Evolutionary conservation across 164 flowering plant species (phyloP), one percentile per base, ranked within the genome.

Genomic region (Pachysandra terminalis): DNA sequence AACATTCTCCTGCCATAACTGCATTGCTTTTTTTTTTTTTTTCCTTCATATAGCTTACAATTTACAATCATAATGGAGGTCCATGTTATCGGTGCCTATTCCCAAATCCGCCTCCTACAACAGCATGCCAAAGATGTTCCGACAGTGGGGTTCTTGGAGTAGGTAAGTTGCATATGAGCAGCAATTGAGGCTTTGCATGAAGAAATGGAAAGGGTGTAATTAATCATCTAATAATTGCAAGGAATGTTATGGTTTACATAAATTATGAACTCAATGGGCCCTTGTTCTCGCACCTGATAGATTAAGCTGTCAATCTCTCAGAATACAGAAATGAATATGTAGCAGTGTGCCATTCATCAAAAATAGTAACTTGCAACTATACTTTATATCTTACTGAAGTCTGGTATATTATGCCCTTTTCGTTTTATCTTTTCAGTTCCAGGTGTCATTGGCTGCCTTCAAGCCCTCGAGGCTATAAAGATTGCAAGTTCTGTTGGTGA

Each of bases 61-160:
- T 95, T 58, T 95, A 92, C 83, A 87, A 92, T 77, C 81, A 89
- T 79, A 83, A 90, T 41, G 92, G 90, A 68, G 96, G 97, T 63
- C 98, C 97, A 68, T 95, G 98, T 81, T 95, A 95, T 76, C 79
- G 97, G 68, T 92, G 98, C 78, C 74, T 95, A 65, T 92, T 95
- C 85, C 97, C 98, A 67, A 78, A 83, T 37, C 97, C 98, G 57
- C 98, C 98, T 22, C 98, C 98, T 57, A 72, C 90, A 45, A 77
- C 94, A 17, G 97, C 97, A 64, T 95, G 98, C 56, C 97, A 95
- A 74, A 86, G 97, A 75, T 95, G 98, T 75, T 78, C 98, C 4
- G 98, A 95, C 75, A 88, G 92, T 83, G 98, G 98, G 59, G 98
- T 95, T 72, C 83, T 95, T n/a, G 98, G 98, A 73, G 97, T 92